Evolutionary conservation across 345 rosid species (phyloP), one percentile per base, ranked within the genome.

Genomic region (Stellera chamaejasme): DNA sequence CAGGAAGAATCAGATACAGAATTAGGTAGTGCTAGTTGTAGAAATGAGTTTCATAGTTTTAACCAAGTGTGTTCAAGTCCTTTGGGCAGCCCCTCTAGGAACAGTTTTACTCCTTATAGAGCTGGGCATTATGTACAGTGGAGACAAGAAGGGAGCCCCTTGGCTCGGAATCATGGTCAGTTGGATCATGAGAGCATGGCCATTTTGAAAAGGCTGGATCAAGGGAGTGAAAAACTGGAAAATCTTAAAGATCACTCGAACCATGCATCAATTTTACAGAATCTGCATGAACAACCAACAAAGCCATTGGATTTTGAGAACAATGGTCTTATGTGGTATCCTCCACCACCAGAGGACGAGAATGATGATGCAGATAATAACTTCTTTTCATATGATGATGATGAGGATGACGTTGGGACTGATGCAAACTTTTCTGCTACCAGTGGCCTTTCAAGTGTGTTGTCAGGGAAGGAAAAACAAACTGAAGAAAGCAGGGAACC

Each of bases 271-370:
- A 25, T 69, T 43, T 56, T 58, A 57, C 72, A 9, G 23, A 66
- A 63, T 50, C 89, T 69, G 48, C 69, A 63, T 64, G 77, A 69
- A 45, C 74, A 27, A 63, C 65, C 74, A 43, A 84, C 57, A 39
- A 77, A 71, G 61, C 77, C 75, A 61, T 81, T 87, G 74, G 96
- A 94, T 71, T 90, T 87, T 74, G 97, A 85, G 74, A 89, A 79
- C 61, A 82, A 77, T 63, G 90, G 86, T 60, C 76, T 66, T 61
- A 77, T 94, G 69, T 94, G 99, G 99, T 81, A 68, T 66, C 96
- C 96, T 54, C 99, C 99, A 13, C 89, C 83, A 0, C 90, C 96
- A 10, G 93, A 85, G 64, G 92, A 83, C 69, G 90, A 76, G 66
- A 82, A 87, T 63, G 96, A 87, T 58, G 96, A 90, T 48, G 78